Conservation (phyloP, 495 filamentous ascomycete genomes). For the Sordaria brevicollis region DNA sequence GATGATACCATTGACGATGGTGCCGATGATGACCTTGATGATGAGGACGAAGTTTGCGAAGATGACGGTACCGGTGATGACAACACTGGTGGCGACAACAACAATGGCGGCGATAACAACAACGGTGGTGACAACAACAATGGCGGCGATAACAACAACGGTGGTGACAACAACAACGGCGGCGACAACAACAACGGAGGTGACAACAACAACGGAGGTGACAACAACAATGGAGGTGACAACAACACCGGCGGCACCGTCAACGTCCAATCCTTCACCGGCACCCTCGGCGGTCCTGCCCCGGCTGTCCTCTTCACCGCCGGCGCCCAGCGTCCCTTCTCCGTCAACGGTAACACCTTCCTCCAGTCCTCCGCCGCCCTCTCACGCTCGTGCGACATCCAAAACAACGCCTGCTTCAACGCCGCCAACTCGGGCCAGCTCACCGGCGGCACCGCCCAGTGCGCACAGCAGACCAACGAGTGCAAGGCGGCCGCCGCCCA, state of each 20-base stretch:
- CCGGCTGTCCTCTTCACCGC: constrained; percentile 38
- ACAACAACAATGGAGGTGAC: constrained; percentile 14
- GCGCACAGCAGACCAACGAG: constrained; percentile 35
- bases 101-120: constrained; percentile 31
- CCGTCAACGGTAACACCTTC: constrained; percentile 45
- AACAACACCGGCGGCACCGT: constrained; percentile 14
- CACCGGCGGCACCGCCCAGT: constrained; percentile 31
- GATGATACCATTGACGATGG: constrained; percentile 11
- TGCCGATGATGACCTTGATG: constrained; percentile 33
- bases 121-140: constrained; percentile 6
- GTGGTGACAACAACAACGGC: constrained; percentile 27
- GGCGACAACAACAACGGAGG: constrained; percentile 29
- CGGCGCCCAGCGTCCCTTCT: constrained; percentile 39
- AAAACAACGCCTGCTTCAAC: constrained; percentile 48
- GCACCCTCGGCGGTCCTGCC: constrained; percentile 40
- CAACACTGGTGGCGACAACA: constrained; percentile 33
- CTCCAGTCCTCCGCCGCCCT: constrained; percentile 39
- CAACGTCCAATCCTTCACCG: constrained; percentile 49
- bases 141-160: neutral
- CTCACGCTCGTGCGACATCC: constrained; percentile 42
- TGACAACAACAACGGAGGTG: constrained; percentile 8
- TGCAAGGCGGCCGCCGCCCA: constrained; percentile 30
- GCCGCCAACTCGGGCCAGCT: constrained; percentile 41
- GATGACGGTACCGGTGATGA: constrained; percentile 17
- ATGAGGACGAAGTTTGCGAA: constrained; percentile 36